phyloP scores from a whole-genome alignment of 1,284 basidiomycete genomes.

The Athelia sp. region DNA sequence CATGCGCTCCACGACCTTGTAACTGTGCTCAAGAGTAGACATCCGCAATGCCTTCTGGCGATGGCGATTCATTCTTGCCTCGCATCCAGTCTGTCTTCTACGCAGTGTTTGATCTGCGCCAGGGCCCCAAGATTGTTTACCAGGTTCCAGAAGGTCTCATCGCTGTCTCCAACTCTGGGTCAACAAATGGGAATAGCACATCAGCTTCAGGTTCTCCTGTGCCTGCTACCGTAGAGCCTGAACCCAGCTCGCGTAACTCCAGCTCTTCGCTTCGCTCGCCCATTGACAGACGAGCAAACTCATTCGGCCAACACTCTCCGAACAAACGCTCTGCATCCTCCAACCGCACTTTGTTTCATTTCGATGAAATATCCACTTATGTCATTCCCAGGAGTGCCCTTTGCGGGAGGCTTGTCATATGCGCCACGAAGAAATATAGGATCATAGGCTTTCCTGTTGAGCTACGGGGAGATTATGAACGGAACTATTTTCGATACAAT shows the following conservation, averaged over 20 bases:
- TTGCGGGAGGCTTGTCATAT: slow-evolving; percentile 86
- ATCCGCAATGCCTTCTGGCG: slow-evolving; percentile 35
- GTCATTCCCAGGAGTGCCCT: slow-evolving; percentile 87
- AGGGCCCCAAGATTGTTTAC: slow-evolving; percentile 83
- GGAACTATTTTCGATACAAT: slow-evolving; percentile 93
- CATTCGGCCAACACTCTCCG: slow-evolving; percentile 40
- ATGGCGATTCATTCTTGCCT: slow-evolving; percentile 67
- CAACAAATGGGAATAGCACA: slow-evolving; percentile 19
- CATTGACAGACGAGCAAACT: slow-evolving; percentile 33
- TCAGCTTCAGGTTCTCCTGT: slow-evolving; percentile 37
- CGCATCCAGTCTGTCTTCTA: slow-evolving; percentile 86
- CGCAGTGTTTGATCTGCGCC: slow-evolving; percentile 76
- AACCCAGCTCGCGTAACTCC: slow-evolving; percentile 36
- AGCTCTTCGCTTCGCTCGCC: slow-evolving; percentile 42
- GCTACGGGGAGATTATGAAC: slow-evolving; percentile 66
- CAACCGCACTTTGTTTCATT: slow-evolving; percentile 74
- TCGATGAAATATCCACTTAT: slow-evolving; percentile 88
- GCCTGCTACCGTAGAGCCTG: slow-evolving; percentile 34
- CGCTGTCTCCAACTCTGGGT: slow-evolving; percentile 29
- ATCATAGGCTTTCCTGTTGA: slow-evolving; percentile 88
- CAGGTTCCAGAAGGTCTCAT: slow-evolving; percentile 90
- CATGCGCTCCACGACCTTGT: too few relatives aligned
- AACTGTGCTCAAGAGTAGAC: background rate
- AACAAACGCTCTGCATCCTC: slow-evolving; percentile 45
- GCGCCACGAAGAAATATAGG: slow-evolving; percentile 67